Evolutionary conservation across 2,329 filamentous ascomycete genomes (phyloP), one percentile per base, ranked within the genome.

Genomic region (Periglandula ipomoeae): DNA sequence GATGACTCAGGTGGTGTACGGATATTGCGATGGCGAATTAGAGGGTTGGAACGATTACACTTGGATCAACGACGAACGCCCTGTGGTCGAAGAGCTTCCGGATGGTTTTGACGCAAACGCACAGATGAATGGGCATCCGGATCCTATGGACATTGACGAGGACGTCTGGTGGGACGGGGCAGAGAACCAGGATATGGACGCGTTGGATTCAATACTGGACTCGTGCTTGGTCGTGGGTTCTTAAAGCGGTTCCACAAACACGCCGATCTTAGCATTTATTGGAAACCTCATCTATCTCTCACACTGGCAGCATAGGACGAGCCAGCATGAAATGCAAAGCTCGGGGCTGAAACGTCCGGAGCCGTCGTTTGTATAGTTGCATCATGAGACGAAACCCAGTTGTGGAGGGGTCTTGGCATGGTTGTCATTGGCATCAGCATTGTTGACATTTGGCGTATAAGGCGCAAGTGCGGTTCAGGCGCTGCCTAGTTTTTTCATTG

Each of bases 1-100:
- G 34, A 77, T 81, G 24, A 82, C 85, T 38, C 76, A 81, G 47
- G 80, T 95, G 41, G 71, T 84, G 58, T 79, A 82, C 52, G 77
- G 78, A 5, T 89, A 87, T 59, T 75, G 85, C 27, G 88, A 93
- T 60, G 84, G 85, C 48, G 86, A 89, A 62, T 71, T 89, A 13
- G 85, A 89, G 56, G 73, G 78, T 49, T 82, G 78, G 70, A 65
- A 78, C 40, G 77, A 82, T 56, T 80, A 82, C 57, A 75, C 76
- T 1, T 81, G 70, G 62, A 56, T 77, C 22, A 68, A 72, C 17
- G 69, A 66, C 26, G 46, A 64, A 52, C 51, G 61, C 26, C 65
- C 65, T 10, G 45, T 49, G 10, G 48, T 56, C 5, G 59, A 62
- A 23, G 60, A 61, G 39, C 60, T 66, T 47, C 56, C 59, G 11